Conservation (phyloP, 345 rosid genomes). For the Citrus australasica region DNA sequence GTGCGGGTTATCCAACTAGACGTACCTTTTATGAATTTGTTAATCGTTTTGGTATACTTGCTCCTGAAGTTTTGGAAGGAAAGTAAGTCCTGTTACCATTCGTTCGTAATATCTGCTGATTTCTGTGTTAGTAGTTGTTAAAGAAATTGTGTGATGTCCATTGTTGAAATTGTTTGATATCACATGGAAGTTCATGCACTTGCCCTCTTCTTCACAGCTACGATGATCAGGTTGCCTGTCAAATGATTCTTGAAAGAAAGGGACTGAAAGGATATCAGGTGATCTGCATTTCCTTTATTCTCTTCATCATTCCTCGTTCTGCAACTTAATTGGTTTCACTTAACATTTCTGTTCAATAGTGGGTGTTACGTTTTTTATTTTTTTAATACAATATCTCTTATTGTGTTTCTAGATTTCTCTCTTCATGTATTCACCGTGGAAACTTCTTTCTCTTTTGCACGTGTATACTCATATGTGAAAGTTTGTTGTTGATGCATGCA, state of each 20-base stretch:
- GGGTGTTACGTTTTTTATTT: neutral
- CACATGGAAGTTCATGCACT: constrained; percentile 13
- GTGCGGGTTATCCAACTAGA: constrained; percentile 99
- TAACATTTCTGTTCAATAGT: neutral
- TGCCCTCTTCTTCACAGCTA: constrained; percentile 45
- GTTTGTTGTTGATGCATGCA: neutral
- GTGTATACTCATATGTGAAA: no score
- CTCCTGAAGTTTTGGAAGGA: constrained; percentile 94
- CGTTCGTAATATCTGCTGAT: constrained; percentile 1
- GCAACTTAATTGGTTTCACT: neutral
- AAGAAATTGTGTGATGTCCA: constrained; percentile 1
- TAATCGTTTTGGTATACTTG: constrained; percentile 92
- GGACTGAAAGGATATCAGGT: constrained; percentile 96
- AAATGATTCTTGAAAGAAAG: constrained; percentile 85
- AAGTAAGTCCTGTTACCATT: constrained; percentile 39
- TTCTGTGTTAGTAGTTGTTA: neutral
- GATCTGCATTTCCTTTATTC: constrained; percentile 15
- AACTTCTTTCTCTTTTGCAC: neutral
- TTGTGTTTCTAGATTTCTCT: neutral
- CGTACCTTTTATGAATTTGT: constrained; percentile 93
- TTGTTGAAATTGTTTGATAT: constrained; percentile 14
- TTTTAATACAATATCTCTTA: neutral
- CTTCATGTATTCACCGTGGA: neutral
- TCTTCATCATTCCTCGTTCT: neutral
- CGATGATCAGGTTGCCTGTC: constrained; percentile 83